A percentile compares a stretch with the other conserved stretches of the same genome.
phyloP scores from a whole-genome alignment of 2,329 filamentous ascomycete genomes.

The Claviceps pazoutovae region DNA sequence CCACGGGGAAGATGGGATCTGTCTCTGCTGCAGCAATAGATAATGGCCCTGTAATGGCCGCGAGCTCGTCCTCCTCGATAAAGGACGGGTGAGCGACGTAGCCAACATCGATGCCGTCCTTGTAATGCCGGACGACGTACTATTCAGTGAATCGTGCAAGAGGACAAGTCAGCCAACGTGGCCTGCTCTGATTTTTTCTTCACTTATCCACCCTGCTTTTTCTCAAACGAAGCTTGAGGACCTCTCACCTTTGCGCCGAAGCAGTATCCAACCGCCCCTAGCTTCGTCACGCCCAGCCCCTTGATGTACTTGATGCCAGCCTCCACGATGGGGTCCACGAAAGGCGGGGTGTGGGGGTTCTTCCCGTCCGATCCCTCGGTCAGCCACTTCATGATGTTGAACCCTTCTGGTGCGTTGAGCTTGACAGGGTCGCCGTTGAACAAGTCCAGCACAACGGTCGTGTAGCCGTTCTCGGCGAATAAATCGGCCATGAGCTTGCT shows the following conservation, averaged over 20 bases:
- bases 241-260: slow-evolving; percentile 44
- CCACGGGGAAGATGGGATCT: slow-evolving; percentile 43
- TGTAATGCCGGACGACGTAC: slow-evolving; percentile 57
- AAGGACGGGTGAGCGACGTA: slow-evolving; percentile 53
- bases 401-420: slow-evolving; percentile 13
- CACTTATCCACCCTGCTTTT: neutral
- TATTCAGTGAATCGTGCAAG: slow-evolving; percentile 13
- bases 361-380: slow-evolving; percentile 30
- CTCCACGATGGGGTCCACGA: slow-evolving; percentile 20
- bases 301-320: slow-evolving; percentile 39
- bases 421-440: slow-evolving; percentile 23
- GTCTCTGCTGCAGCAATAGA: slow-evolving; percentile 50
- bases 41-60: slow-evolving; percentile 40
- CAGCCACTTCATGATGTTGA: slow-evolving; percentile 22
- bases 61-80: slow-evolving; percentile 44
- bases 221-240: neutral
- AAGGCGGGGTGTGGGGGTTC: slow-evolving; percentile 26
- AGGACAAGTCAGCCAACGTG: neutral
- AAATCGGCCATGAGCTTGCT: slow-evolving; percentile 27
- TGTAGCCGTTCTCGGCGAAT: slow-evolving; percentile 25
- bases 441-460: slow-evolving; percentile 23
- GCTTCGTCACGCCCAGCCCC: slow-evolving; percentile 33
- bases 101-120: slow-evolving; percentile 39
- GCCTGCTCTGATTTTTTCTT: neutral
- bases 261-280: slow-evolving; percentile 50